phyloP scores from a whole-genome alignment of 306 rosid genomes.

The Dryas drummondii region DNA sequence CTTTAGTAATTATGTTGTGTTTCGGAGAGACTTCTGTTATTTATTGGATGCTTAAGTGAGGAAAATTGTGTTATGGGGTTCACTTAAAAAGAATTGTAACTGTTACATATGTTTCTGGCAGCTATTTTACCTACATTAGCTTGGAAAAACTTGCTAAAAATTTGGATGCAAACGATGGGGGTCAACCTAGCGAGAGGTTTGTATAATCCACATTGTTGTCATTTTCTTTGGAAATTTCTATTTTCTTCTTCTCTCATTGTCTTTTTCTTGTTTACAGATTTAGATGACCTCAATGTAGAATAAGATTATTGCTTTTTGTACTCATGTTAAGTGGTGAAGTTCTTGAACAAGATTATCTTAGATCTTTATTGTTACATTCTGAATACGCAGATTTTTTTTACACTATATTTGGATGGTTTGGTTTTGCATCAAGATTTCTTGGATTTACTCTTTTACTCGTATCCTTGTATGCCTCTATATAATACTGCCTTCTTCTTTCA shows the following conservation, averaged over 20 bases:
- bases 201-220: conserved; percentile 24
- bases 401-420: background rate
- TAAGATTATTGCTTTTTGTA: background rate
- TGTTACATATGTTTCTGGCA: conserved; percentile 31
- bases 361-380: background rate
- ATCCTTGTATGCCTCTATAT: background rate
- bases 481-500: background rate
- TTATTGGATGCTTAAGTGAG: background rate
- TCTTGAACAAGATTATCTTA: background rate
- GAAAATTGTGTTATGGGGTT: background rate
- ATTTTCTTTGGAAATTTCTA: conserved; percentile 4
- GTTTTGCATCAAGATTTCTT: background rate
- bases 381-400: background rate
- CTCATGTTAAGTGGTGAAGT: background rate
- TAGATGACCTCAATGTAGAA: background rate
- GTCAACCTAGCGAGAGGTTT: conserved; percentile 51
- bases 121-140: conserved; percentile 85
- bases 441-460: background rate
- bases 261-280: background rate
- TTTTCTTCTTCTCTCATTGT: background rate
- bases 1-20: background rate
- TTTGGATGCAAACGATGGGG: conserved; percentile 46
- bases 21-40: background rate
- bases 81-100: background rate
- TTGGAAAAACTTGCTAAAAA: conserved; percentile 57